Evolutionary conservation across 768 basidiomycete genomes (phyloP).

Genomic region (Holtermanniella nyarrowii): DNA sequence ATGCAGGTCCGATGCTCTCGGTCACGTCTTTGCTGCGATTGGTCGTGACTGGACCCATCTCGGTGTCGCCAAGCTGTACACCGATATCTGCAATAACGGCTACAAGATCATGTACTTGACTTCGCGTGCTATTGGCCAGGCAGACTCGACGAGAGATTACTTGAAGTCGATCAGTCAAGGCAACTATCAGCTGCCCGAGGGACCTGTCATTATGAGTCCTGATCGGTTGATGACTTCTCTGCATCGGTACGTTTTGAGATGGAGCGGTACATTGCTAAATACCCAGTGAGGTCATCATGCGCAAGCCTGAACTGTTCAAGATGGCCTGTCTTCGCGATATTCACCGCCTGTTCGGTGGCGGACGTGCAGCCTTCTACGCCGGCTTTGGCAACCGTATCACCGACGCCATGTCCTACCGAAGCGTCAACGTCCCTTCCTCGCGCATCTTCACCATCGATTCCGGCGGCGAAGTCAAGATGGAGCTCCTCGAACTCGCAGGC

Average conservation of each 20-base stretch:
- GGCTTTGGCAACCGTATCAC: constrained; percentile 98
- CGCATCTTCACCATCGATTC: constrained; percentile 94
- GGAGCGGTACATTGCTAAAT: background rate
- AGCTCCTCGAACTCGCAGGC: constrained; percentile 87
- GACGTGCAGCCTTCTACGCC: constrained; percentile 74
- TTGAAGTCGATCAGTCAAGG: constrained; percentile 90
- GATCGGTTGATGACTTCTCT: constrained; percentile 87
- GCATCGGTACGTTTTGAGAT: constrained; percentile 57
- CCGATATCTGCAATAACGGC: constrained; percentile 86
- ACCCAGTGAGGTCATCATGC: constrained; percentile 88
- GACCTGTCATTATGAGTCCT: constrained; percentile 97
- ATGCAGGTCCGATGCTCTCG: constrained; percentile 80
- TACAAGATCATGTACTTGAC: constrained; percentile 98
- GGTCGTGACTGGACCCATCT: constrained; percentile 97
- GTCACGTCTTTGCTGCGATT: constrained; percentile 94
- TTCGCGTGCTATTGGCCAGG: constrained; percentile 92
- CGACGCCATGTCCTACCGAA: constrained; percentile 94
- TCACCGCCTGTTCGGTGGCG: constrained; percentile 67
- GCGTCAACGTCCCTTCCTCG: constrained; percentile 84
- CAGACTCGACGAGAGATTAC: constrained; percentile 91
- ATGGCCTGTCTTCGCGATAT: constrained; percentile 98
- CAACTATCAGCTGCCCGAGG: constrained; percentile 90
- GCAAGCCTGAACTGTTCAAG: constrained; percentile 99
- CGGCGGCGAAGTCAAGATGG: constrained; percentile 89
- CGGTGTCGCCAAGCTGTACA: constrained; percentile 94